A percentile compares a stretch with the other conserved stretches of the same genome.
These are phyloP conservation scores for Daldinia childiae DNA, from an alignment of 495 filamentous ascomycete species.

Conservation along the genomic window DNA sequence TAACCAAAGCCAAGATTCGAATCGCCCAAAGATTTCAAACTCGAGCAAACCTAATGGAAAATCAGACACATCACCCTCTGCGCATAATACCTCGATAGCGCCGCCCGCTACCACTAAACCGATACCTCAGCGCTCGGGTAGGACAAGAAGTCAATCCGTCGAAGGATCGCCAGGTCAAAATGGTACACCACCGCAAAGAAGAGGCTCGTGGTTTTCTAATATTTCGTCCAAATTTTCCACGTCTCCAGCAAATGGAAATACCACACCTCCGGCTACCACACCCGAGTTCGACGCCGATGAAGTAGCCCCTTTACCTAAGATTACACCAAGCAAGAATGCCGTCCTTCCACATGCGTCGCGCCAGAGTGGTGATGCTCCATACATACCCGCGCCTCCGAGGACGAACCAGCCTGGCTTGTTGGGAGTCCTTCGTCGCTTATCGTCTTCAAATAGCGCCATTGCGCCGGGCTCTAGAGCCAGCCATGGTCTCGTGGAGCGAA, in stretches of 20 bases:
- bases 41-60: constrained; percentile 41
- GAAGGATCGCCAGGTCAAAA: constrained; percentile 30
- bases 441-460: constrained; percentile 68
- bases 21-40: constrained; percentile 22
- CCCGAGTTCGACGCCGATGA: constrained; percentile 62
- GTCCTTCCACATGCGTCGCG: constrained; percentile 61
- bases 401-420: constrained; percentile 76
- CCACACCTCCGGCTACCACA: constrained; percentile 54
- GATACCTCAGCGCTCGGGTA: constrained; percentile 39
- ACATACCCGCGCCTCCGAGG: constrained; percentile 73
- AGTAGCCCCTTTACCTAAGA: constrained; percentile 65
- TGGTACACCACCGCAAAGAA: constrained; percentile 57
- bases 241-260: constrained; percentile 61
- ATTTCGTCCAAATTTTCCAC: constrained; percentile 92
- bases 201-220: constrained; percentile 90
- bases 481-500: constrained; percentile 72
- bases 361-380: constrained; percentile 64
- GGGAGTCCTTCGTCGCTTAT: constrained; percentile 82
- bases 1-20: constrained; percentile 27
- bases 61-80: background rate
- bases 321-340: constrained; percentile 59
- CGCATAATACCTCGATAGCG: constrained; percentile 19
- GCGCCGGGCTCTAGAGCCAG: constrained; percentile 52
- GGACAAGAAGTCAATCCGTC: constrained; percentile 37
- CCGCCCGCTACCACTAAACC: constrained; percentile 30